A percentile compares a stretch with the other conserved stretches of the same genome.
Evolutionary conservation across 2,329 filamentous ascomycete species (phyloP).

Genomic region (Fonsecaea monophora): DNA sequence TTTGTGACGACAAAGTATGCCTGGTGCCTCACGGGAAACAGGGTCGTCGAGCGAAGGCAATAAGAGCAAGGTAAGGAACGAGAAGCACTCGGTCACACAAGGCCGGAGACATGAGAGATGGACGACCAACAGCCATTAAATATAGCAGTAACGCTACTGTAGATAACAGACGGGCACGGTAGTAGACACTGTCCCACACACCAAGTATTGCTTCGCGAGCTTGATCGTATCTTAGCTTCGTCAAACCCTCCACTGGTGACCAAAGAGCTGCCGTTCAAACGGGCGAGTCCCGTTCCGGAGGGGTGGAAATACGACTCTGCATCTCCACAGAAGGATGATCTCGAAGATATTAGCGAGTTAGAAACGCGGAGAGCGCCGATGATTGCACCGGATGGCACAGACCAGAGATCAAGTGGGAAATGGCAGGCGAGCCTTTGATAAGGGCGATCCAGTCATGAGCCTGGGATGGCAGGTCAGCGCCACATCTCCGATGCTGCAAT

Average conservation of each 20-base stretch:
- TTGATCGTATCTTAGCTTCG: conserved; percentile 18
- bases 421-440: conserved; percentile 25
- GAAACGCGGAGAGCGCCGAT: conserved; percentile 28
- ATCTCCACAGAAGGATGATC: conserved; percentile 21
- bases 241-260: background rate
- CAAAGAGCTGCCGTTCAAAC: conserved; percentile 9
- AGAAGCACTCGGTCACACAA: conserved; percentile 2
- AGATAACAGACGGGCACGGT: conserved; percentile 17
- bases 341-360: conserved; percentile 26
- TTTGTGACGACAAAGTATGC: background rate
- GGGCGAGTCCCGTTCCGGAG: conserved; percentile 14
- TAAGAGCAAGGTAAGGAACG: background rate
- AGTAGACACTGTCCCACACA: background rate
- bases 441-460: conserved; percentile 26
- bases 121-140: conserved; percentile 14
- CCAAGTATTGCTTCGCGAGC: conserved; percentile 4
- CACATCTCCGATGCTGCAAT: conserved; percentile 3
- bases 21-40: background rate
- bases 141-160: conserved; percentile 10
- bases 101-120: background rate
- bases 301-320: conserved; percentile 27
- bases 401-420: conserved; percentile 20
- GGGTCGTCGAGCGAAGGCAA: background rate
- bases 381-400: conserved; percentile 5
- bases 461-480: background rate